These are phyloP conservation scores for Colletotrichum theobromicola DNA, from an alignment of 2,329 filamentous ascomycete genomes.

Conservation along the genomic window DNA sequence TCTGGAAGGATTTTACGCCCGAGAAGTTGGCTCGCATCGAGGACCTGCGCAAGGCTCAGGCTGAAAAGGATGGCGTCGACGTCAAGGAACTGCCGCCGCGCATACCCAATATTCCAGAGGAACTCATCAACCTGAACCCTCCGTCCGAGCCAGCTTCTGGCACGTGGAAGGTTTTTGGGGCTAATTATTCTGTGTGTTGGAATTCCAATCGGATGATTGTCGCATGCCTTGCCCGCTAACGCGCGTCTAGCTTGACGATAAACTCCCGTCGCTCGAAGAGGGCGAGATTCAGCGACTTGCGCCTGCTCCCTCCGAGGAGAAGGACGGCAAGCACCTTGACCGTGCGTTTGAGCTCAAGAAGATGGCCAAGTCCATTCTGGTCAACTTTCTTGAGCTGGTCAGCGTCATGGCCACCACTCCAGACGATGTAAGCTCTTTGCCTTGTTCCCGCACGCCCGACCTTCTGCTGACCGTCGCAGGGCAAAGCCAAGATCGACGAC, in stretches of 20 bases:
- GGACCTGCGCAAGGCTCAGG: slow-evolving; percentile 44
- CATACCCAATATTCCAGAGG: slow-evolving; percentile 63
- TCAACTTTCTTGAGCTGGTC: slow-evolving; percentile 87
- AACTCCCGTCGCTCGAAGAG: slow-evolving; percentile 70
- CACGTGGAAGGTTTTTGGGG: slow-evolving; percentile 78
- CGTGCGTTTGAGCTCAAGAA: slow-evolving; percentile 74
- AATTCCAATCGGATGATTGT: too few relatives aligned
- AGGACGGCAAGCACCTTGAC: slow-evolving; percentile 63
- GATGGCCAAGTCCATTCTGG: slow-evolving; percentile 81
- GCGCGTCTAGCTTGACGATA: slow-evolving; percentile 56
- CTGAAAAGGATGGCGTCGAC: slow-evolving; percentile 31
- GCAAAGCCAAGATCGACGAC: slow-evolving; percentile 76
- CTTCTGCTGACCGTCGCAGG: slow-evolving; percentile 41
- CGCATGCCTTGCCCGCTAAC: not conserved
- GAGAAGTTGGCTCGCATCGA: slow-evolving; percentile 69
- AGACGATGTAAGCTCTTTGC: slow-evolving; percentile 44
- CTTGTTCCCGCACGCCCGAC: not conserved
- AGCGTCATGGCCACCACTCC: slow-evolving; percentile 75
- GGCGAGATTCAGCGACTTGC: slow-evolving; percentile 65
- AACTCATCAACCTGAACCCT: slow-evolving; percentile 80
- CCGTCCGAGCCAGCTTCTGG: slow-evolving; percentile 75
- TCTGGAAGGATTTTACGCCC: slow-evolving; percentile 87
- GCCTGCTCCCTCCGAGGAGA: slow-evolving; percentile 41
- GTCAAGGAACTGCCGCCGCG: slow-evolving; percentile 29
- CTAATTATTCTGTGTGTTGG: slow-evolving; percentile 58